Evolutionary conservation across 495 filamentous ascomycete species (phyloP), one percentile per base, ranked within the genome.

Genomic region (Neurospora sp.): DNA sequence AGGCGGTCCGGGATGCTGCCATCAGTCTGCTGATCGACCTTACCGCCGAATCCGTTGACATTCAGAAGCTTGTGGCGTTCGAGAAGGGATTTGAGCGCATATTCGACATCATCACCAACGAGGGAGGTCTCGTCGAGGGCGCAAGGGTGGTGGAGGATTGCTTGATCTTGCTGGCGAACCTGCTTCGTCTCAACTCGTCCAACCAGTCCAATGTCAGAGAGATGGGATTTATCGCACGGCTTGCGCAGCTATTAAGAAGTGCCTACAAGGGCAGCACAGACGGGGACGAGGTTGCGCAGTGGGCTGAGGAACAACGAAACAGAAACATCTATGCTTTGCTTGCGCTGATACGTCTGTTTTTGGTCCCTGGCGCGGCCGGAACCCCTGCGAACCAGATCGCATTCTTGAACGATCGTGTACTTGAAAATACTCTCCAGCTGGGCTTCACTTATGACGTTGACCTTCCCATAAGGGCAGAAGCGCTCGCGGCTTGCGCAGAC

Each of bases 181-280:
- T 99, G 27, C 84, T 98, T n/a, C 89, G 91, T 59, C 87, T 94
- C 74, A 98, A 98, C 79, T 85, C 90, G 31, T 93, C 94, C 31
- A 99, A 98, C 79, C 96, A 98, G 81, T 94, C 93, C 41, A 91
- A 93, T 75, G 98, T 99, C 79, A 86, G 96, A 69, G 96, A 99
- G 80, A 95, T 92, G 42, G 94, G 93, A 0, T 95, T 91, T 77
- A 89, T 97, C 31, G 86, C 90, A 39, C 91, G 90, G 78, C 81
- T 97, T 69, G 88, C 90, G 27, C 88, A 86, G 35, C 84, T 98
- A 31, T 85, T 98, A 12, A 82, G 83, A 54, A 88, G 90, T 77
- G 88, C 89, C 74, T 87, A 90, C 72, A 79, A 83, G 75, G 85
- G 85, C 54, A 83, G 87, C 62, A 87, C 87, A 40, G 83, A 83